Base-by-base conservation (phyloP, 257 asterid species). In the Nicotiana tomentosiformis region DNA sequence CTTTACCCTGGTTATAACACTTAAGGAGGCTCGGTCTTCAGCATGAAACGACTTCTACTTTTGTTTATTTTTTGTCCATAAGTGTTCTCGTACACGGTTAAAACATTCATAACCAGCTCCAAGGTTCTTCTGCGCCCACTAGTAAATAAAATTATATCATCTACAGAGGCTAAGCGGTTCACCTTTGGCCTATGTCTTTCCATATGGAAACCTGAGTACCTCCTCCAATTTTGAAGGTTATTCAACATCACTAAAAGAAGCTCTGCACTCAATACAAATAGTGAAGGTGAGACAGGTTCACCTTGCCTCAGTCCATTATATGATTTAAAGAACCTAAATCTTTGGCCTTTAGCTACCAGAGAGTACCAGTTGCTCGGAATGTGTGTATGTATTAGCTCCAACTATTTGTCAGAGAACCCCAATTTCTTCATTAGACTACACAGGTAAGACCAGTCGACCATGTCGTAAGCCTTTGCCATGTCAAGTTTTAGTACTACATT, bases 201-300 rank as follows among this genome's bases (percentile, higher is more conserved):
- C 8, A 67, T 67, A 14, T 33, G 6, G 7, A 67, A 4, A 3
- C 77, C 7, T 2, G 8, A 4, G 5, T 30, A 7, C 5, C 11
- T 15, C 2, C 8, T 0, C 10, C 4, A 0, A 1, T 14, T n/a
- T 0, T 8, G 58, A 39, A 29, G 7, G 5, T 17, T 15, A 1
- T 18, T 43, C 10, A 72, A 3, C 11, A 43, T 2, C 4, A 6
- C 30, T 10, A 11, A 8, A 5, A 72, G 32, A 1, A 23, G 2
- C 15, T 72, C 61, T 3, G n/a, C 33, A 43, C 60, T 39, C 5
- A 43, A 16, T 18, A 43, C 11, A 7, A 72, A 72, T 0, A 72
- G 17, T 0, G 26, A 43, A 2, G 79, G 60, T 20, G 37, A 72
- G 4, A 43, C 3, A 3, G n/a, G 20, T 7, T 72, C 60, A 1